A percentile compares a stretch with the other conserved stretches of the same genome.
Conservation (phyloP, 768 basidiomycete species). For the Rickenella mellea region DNA sequence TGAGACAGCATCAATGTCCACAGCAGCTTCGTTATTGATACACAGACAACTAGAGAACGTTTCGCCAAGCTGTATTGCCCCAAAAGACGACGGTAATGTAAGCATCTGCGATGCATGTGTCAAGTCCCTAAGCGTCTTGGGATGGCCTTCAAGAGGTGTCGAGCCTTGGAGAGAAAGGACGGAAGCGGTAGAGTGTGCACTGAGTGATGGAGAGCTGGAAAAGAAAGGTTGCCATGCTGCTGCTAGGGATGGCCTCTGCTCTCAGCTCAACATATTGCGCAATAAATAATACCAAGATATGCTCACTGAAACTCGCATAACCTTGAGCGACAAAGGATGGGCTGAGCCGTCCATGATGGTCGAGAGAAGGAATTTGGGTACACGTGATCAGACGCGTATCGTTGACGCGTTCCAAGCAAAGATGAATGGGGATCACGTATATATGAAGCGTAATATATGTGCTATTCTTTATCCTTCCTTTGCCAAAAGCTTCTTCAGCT, state of each 20-base stretch:
- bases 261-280: not conserved
- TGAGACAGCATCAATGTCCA: slow-evolving; percentile 51
- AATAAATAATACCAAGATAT: slow-evolving; percentile 3
- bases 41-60: slow-evolving; percentile 78
- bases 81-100: slow-evolving; percentile 75
- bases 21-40: slow-evolving; percentile 68
- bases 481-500: slow-evolving; percentile 51
- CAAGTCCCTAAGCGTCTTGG: slow-evolving; percentile 78
- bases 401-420: not conserved
- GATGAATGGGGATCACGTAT: not conserved
- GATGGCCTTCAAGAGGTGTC: slow-evolving; percentile 60
- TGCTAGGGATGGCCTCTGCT: slow-evolving; percentile 64
- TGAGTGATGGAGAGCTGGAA: slow-evolving; percentile 73
- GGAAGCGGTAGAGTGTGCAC: slow-evolving; percentile 71
- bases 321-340: slow-evolving; percentile 71
- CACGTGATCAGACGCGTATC: not conserved
- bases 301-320: slow-evolving; percentile 76
- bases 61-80: slow-evolving; percentile 82
- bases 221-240: slow-evolving; percentile 83
- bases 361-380: too few relatives aligned
- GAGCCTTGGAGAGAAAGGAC: slow-evolving; percentile 69
- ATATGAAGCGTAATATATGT: not conserved
- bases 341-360: slow-evolving; percentile 39
- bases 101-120: slow-evolving; percentile 72
- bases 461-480: slow-evolving; percentile 20